These are phyloP conservation scores for Blakeslea trispora DNA, from an alignment of 371 early-diverging fungal genomes.

Conservation along the genomic window DNA sequence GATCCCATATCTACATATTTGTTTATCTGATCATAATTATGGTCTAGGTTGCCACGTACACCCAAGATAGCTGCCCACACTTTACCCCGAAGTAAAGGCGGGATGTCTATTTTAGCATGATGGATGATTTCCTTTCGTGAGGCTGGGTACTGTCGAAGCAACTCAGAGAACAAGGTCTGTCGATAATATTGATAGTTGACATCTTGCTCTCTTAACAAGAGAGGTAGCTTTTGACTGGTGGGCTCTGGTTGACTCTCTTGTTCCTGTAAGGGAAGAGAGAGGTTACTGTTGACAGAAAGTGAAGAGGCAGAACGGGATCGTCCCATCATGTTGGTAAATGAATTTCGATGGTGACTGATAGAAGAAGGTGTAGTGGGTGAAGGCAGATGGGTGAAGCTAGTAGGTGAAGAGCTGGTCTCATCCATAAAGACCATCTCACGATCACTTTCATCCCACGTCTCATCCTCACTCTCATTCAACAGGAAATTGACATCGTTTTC, in stretches of 20 bases:
- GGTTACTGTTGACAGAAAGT: slow-evolving; percentile 28
- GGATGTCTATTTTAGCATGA: slow-evolving; percentile 77
- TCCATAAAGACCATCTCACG: slow-evolving; percentile 39
- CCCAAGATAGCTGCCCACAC: slow-evolving; percentile 83
- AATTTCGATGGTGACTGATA: slow-evolving; percentile 10
- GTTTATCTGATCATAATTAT: slow-evolving; percentile 59
- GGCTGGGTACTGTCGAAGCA: slow-evolving; percentile 73
- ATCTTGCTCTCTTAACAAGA: slow-evolving; percentile 69
- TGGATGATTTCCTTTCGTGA: slow-evolving; percentile 64
- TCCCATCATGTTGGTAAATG: slow-evolving; percentile 28
- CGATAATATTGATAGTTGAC: slow-evolving; percentile 71
- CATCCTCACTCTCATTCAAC: slow-evolving; percentile 25
- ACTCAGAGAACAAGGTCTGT: slow-evolving; percentile 58
- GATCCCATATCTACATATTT: slow-evolving; percentile 55
- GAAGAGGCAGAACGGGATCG: slow-evolving; percentile 44
- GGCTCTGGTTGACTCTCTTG: slow-evolving; percentile 1
- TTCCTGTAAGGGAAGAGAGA: slow-evolving; percentile 25
- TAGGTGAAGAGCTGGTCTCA: slow-evolving; percentile 8
- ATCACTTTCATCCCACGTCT: slow-evolving; percentile 10
- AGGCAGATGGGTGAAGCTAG: slow-evolving; percentile 2
- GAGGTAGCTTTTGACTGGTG: slow-evolving; percentile 40
- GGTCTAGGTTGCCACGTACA: slow-evolving; percentile 62
- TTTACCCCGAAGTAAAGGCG: slow-evolving; percentile 70
- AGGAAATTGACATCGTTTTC: slow-evolving; percentile 68
- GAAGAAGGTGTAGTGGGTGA: slow-evolving; percentile 34